Evolutionary conservation across 495 filamentous ascomycete species (phyloP).

Genomic region (Xylaria sp.): DNA sequence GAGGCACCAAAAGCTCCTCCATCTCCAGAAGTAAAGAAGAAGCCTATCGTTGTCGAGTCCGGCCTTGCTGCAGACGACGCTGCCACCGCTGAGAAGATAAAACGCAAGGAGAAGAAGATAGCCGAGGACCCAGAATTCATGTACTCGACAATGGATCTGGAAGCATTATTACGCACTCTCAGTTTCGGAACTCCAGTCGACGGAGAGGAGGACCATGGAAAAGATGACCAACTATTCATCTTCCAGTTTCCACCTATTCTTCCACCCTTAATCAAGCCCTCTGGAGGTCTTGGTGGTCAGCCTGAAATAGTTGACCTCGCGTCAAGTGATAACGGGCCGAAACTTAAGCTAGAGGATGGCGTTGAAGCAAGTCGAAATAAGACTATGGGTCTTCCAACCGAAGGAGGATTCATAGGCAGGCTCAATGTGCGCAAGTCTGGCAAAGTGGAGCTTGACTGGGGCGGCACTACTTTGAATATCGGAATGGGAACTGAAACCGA

Average conservation of each 20-base stretch:
- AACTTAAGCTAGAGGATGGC: slow-evolving; percentile 40
- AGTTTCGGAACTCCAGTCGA: slow-evolving; percentile 34
- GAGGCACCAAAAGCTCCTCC: slow-evolving; percentile 40
- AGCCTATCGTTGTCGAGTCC: slow-evolving; percentile 23
- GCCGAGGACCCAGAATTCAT: slow-evolving; percentile 48
- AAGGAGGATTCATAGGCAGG: slow-evolving; percentile 63
- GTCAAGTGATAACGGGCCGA: slow-evolving; percentile 34
- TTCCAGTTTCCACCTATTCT: slow-evolving; percentile 71
- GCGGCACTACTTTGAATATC: slow-evolving; percentile 58
- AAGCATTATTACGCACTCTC: slow-evolving; percentile 43
- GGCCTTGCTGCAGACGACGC: slow-evolving; percentile 7
- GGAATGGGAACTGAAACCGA: slow-evolving; percentile 49
- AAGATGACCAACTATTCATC: slow-evolving; percentile 63
- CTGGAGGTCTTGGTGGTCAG: slow-evolving; percentile 31
- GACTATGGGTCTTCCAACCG: slow-evolving; percentile 40
- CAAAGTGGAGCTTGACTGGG: slow-evolving; percentile 66
- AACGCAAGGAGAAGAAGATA: slow-evolving; percentile 39
- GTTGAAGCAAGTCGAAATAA: slow-evolving; percentile 32
- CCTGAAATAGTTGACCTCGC: slow-evolving; percentile 43
- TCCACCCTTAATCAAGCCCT: slow-evolving; percentile 55
- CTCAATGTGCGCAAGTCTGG: slow-evolving; percentile 66
- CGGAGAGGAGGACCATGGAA: slow-evolving; percentile 34
- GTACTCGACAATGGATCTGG: slow-evolving; percentile 38
- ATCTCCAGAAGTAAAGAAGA: slow-evolving; percentile 46
- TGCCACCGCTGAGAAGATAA: slow-evolving; percentile 32